Evolutionary conservation across 2,329 filamentous ascomycete genomes (phyloP).

Genomic region (Diaporthe vexans): DNA sequence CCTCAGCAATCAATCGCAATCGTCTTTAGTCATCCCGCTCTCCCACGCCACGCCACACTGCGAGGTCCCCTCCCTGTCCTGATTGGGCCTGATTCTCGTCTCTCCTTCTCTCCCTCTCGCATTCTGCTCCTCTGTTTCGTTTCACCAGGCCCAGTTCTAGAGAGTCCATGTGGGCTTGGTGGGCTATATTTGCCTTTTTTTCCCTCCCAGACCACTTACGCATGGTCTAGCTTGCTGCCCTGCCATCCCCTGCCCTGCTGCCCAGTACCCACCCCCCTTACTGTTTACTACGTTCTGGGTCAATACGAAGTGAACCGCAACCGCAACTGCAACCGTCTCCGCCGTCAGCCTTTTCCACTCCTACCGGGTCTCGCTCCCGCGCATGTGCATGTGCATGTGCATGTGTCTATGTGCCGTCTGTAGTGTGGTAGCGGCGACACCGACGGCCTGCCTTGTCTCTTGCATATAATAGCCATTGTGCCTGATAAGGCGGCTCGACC

Average conservation of each 20-base stretch:
- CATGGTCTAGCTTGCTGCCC: slow-evolving; percentile 1
- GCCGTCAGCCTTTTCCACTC: slow-evolving; percentile 16
- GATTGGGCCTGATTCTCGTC: slow-evolving; percentile 2
- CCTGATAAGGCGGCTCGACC: slow-evolving; percentile 18
- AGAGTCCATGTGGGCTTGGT: slow-evolving; percentile 1
- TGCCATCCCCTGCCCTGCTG: neutral
- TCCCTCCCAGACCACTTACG: slow-evolving; percentile 2
- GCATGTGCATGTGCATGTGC: neutral
- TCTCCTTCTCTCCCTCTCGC: neutral
- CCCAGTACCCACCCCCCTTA: neutral
- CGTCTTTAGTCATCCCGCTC: neutral
- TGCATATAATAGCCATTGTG: slow-evolving; percentile 21
- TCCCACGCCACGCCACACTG: neutral
- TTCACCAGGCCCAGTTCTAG: slow-evolving; percentile 13
- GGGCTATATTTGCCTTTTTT: slow-evolving; percentile 7
- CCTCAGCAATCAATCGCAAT: neutral
- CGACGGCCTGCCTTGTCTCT: neutral
- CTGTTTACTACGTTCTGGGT: slow-evolving; percentile 41
- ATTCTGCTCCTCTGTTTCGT: slow-evolving; percentile 11
- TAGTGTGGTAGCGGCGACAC: slow-evolving; percentile 10
- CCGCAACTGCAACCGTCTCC: slow-evolving; percentile 53
- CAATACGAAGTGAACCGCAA: slow-evolving; percentile 56
- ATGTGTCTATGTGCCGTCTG: neutral
- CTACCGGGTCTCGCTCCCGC: slow-evolving; percentile 11
- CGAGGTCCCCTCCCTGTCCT: slow-evolving; percentile 26